These are phyloP conservation scores for Lactarius trivialis DNA, from an alignment of 768 basidiomycete genomes.

Conservation along the genomic window DNA sequence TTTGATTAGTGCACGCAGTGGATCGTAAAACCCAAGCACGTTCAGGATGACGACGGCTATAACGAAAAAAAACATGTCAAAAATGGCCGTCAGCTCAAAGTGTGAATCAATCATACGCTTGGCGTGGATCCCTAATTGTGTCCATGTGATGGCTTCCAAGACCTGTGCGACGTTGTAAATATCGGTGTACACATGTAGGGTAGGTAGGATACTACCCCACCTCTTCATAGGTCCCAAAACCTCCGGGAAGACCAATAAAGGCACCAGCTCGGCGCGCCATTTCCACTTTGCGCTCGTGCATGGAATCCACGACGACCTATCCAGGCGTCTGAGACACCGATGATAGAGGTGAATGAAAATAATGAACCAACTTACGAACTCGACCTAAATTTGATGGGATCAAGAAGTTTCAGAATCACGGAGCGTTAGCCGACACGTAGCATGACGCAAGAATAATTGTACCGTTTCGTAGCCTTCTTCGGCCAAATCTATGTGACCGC, in stretches of 20 bases:
- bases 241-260: constrained; percentile 88
- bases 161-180: constrained; percentile 37
- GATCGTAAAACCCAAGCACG: constrained; percentile 75
- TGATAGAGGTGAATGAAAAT: not conserved
- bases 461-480: constrained; percentile 34
- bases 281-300: constrained; percentile 85
- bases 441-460: not conserved
- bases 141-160: constrained; percentile 94
- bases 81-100: not conserved
- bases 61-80: constrained; percentile 1
- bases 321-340: not conserved
- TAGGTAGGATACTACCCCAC: constrained; percentile 32
- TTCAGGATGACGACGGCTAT: constrained; percentile 84
- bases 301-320: constrained; percentile 67
- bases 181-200: not conserved
- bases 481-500: constrained; percentile 27
- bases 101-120: constrained; percentile 51
- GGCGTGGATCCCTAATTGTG: constrained; percentile 79
- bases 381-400: not conserved
- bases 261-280: constrained; percentile 80
- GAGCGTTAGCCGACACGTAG: not conserved
- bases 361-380: constrained; percentile 1
- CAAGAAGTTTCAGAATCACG: not conserved
- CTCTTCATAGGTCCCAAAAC: constrained; percentile 95
- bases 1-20: constrained; percentile 69